Evolutionary conservation across 768 basidiomycete genomes (phyloP), one percentile per base, ranked within the genome.

Genomic region (Crucibulum laeve): DNA sequence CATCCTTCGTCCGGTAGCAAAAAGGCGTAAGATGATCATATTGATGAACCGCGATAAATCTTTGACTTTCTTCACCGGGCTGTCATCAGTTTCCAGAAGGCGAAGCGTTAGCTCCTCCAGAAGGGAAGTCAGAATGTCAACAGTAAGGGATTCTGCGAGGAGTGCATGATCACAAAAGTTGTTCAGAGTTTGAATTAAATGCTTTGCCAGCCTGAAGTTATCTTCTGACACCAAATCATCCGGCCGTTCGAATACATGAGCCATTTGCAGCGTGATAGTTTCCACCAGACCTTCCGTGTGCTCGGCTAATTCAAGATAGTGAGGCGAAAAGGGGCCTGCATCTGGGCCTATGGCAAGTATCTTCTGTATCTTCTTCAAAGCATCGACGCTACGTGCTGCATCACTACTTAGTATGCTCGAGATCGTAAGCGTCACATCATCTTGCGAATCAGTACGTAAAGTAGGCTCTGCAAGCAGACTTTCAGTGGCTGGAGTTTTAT

Each of bases 11-110:
- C 88, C 87, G 7, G 91, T 92, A 25, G 91, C 87, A 67, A 99
- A 95, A 43, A 96, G 62, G 24, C 94, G 85, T 45, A 99, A 70
- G 48, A 98, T 87, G 45, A 98, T 93, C 90, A 97, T 94, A 63
- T 99, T 99, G 67, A 99, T 94, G 63, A 96, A 98, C 39, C 90
- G 82, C 4, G 92, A 93, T 45, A 98, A 58, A 58, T 98, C 96
- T 58, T 93, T 91, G 32, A 96, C 81, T 57, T 91, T 87, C 59
- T 80, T 81, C 37, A 87, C 77, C 13, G 74, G 64, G 51, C 82
- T 91, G 53, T 93, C 90, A 57, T 98, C 95, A 22, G 95, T 97
- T 60, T 96, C 90, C 15, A 99, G 76, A 17, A 99, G 76, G 5
- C 95, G 84, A 26, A 91, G 63, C 0, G 95, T 95, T 52, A 99